phyloP scores from a whole-genome alignment of 2,329 filamentous ascomycete genomes.

The Colletotrichum spinosum region DNA sequence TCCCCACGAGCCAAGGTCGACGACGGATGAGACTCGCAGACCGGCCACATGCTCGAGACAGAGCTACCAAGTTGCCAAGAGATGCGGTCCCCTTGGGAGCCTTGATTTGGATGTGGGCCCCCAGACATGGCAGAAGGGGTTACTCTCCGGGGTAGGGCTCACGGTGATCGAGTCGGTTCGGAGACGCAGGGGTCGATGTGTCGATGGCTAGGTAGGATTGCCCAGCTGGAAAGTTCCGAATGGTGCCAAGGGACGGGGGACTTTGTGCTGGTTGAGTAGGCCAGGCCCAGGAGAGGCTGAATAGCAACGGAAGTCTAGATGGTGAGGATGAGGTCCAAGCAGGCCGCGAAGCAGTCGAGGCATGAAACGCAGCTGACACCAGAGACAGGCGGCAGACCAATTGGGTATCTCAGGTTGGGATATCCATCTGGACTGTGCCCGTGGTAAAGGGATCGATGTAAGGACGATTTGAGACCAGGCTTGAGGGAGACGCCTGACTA shows the following conservation, averaged over 20 bases:
- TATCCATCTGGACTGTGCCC: conserved; percentile 29
- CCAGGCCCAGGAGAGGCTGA: neutral
- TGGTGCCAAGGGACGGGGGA: conserved; percentile 22
- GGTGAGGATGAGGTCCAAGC: conserved; percentile 26
- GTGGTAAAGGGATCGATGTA: conserved; percentile 19
- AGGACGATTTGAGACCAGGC: conserved; percentile 34
- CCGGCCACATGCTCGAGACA: conserved; percentile 33
- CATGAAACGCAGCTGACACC: conserved; percentile 38
- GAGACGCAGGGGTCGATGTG: conserved; percentile 20
- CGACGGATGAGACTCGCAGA: conserved; percentile 19
- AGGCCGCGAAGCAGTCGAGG: conserved; percentile 30
- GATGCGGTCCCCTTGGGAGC: conserved; percentile 25
- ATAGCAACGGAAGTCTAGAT: conserved; percentile 14
- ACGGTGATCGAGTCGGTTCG: conserved; percentile 31
- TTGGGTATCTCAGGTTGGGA: conserved; percentile 27
- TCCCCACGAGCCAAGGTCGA: conserved; percentile 31
- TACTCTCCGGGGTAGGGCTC: conserved; percentile 25
- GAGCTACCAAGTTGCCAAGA: conserved; percentile 33
- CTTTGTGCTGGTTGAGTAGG: neutral
- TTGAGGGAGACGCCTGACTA: conserved; percentile 33
- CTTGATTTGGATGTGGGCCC: conserved; percentile 27
- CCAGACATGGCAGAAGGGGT: conserved; percentile 27
- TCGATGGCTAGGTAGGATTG: conserved; percentile 27
- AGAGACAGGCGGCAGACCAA: conserved; percentile 29
- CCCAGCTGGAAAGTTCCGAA: conserved; percentile 35